Evolutionary conservation across 164 flowering plant species (phyloP).

Genomic region (Vitis cinerea): DNA sequence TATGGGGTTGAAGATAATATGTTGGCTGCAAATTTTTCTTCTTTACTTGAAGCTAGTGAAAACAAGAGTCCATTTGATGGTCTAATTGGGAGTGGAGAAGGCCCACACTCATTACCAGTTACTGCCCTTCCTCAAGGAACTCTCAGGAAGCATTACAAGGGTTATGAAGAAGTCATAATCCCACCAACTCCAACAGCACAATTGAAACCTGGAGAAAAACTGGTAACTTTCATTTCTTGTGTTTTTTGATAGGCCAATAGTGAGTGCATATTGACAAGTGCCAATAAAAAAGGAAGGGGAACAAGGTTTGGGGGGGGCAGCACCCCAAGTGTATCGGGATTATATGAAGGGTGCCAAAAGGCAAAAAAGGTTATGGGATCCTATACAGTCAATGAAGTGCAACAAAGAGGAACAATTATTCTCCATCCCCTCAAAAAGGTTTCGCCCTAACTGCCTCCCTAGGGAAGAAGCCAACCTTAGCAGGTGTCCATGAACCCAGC

Average conservation of each 20-base stretch:
- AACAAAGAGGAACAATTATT: too few species aligned
- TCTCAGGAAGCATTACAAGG: conserved; percentile 75
- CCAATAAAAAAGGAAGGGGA: too few species aligned
- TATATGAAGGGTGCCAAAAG: too few species aligned
- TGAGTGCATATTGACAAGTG: too few species aligned
- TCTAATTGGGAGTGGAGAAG: conserved; percentile 71
- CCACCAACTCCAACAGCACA: conserved; percentile 86
- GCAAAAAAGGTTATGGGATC: too few species aligned
- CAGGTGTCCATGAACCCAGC: too few species aligned
- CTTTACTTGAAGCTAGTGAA: conserved; percentile 89
- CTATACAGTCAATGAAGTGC: too few species aligned
- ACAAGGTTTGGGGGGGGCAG: too few species aligned
- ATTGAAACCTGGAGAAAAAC: conserved; percentile 94
- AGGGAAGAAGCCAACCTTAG: too few species aligned
- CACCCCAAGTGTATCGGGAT: too few species aligned
- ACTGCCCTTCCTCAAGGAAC: conserved; percentile 96
- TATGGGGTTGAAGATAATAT: conserved; percentile 59
- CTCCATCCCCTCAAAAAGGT: too few species aligned
- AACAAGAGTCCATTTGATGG: conserved; percentile 68
- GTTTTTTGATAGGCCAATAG: not conserved
- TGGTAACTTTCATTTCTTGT: conserved; percentile 50
- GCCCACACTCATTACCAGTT: conserved; percentile 41
- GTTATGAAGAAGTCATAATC: conserved; percentile 91
- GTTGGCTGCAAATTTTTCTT: conserved; percentile 60
- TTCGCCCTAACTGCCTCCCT: too few species aligned